Evolutionary conservation across 2,329 filamentous ascomycete species (phyloP).

Genomic region (Ophiosphaerella narmari): DNA sequence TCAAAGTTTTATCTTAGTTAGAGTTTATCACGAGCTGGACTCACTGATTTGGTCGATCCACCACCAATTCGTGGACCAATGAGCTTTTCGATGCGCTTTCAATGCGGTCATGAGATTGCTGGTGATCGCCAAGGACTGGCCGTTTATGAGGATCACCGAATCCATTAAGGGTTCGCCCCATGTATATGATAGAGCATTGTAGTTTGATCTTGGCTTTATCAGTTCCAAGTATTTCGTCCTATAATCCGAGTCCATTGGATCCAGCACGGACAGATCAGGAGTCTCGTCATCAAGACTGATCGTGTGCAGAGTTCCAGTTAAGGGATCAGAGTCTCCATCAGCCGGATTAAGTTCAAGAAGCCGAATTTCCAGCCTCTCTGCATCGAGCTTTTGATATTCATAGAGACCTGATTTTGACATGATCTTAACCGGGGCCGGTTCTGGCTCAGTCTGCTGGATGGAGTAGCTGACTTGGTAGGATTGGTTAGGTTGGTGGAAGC

Average conservation of each 20-base stretch:
- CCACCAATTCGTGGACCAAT: background rate
- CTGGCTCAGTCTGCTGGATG: too few relatives aligned
- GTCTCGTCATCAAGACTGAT: conserved; percentile 1
- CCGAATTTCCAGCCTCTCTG: background rate
- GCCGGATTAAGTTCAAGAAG: background rate
- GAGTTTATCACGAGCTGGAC: background rate
- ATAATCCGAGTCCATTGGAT: too few relatives aligned
- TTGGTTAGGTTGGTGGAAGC: too few relatives aligned
- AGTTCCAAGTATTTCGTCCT: too few relatives aligned
- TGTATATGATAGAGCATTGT: conserved; percentile 14
- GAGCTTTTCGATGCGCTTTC: background rate
- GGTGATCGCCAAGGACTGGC: conserved; percentile 9
- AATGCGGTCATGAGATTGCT: conserved; percentile 9
- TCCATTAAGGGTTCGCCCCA: conserved; percentile 12
- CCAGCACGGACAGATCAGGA: background rate
- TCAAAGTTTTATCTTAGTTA: background rate
- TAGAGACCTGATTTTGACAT: too few relatives aligned
- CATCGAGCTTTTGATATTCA: background rate
- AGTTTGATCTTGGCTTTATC: background rate
- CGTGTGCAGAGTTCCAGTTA: background rate
- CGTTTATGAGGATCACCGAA: conserved; percentile 1
- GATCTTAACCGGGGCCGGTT: too few relatives aligned
- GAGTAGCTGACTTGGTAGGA: too few relatives aligned
- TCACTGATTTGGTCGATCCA: conserved; percentile 8
- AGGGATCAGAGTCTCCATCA: background rate